Base-by-base conservation (phyloP, 2,329 filamentous ascomycete genomes). In the Colletotrichum australisinense region DNA sequence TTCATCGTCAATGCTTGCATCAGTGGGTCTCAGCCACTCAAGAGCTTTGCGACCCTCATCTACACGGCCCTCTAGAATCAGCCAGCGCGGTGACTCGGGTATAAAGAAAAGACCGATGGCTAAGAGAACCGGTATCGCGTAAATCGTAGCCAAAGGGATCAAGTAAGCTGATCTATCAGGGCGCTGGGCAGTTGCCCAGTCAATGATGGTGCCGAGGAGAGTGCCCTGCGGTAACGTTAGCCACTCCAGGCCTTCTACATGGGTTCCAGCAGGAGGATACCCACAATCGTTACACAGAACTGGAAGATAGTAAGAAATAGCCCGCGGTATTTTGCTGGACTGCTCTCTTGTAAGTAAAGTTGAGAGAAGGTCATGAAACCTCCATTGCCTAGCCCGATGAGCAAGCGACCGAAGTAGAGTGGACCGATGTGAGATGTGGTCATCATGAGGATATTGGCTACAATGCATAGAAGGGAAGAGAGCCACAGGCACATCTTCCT, bases 321-420 rank as follows among this genome's bases (percentile, higher is more conserved):
- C 4, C 86, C 87, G 30, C 87, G 83, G 65, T 86, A 87, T 72
- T 84, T 82, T n/a, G 86, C 85, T 1, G 86, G 86, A 35, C 85
- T 83, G 30, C 76, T 77, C 76, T 84, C 83, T 75, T 88, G 87
- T 16, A 89, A 81, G 74, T 86, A 87, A 0, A 88, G 78, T 69
- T 88, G 86, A 1, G 84, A 84, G 73, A 87, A 90, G 1, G 87
- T 89, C 87, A 90, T 88, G 78, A 89, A 86, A 76, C 89, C 86
- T 3, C 88, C 88, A 76, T 90, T 90, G 6, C 88, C 86, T 5
- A 90, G 72, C 2, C 89, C 89, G 68, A 90, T 88, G 19, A 90
- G 78, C 7, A 90, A 79, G 49, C 89, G 85, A 11, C 87, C 89
- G 28, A 85, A 83, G 69, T 91, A 90, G 5, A 91, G 84, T 1